Evolutionary conservation across 306 rosid species (phyloP).

Genomic region (Comarum palustre): DNA sequence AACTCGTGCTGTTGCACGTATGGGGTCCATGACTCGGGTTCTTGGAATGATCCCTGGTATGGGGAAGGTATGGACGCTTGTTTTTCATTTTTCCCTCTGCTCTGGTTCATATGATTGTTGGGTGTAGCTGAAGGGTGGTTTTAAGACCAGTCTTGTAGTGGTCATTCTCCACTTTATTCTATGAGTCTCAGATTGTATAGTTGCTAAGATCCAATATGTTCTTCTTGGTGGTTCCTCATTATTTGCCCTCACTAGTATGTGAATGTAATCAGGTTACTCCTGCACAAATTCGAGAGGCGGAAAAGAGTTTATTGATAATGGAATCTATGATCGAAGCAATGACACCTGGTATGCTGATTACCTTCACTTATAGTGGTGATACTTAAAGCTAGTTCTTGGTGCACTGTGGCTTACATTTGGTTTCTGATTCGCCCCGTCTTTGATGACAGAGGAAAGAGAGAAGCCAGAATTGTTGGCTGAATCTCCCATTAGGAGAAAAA

Average conservation of each 20-base stretch:
- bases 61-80: slow-evolving; percentile 71
- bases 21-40: slow-evolving; percentile 99
- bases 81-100: slow-evolving; percentile 4
- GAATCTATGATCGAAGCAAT: slow-evolving; percentile 96
- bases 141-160: not conserved
- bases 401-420: not conserved
- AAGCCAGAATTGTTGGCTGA: slow-evolving; percentile 92
- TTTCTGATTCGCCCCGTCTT: slow-evolving; percentile 28
- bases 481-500: slow-evolving; percentile 81
- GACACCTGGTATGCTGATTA: slow-evolving; percentile 69
- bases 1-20: slow-evolving; percentile 87
- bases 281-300: slow-evolving; percentile 96
- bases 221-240: slow-evolving; percentile 1
- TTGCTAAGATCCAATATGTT: not conserved
- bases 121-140: not conserved
- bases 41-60: slow-evolving; percentile 99
- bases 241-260: slow-evolving; percentile 7
- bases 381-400: slow-evolving; percentile 12
- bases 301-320: slow-evolving; percentile 80
- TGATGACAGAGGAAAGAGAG: slow-evolving; percentile 83
- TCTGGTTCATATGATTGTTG: not conserved
- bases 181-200: not conserved
- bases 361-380: slow-evolving; percentile 11
- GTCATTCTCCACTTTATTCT: slow-evolving; percentile 12
- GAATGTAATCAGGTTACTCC: slow-evolving; percentile 74